Conservation (phyloP, 1,139 yeast genomes). For the Pichia inconspicua region DNA sequence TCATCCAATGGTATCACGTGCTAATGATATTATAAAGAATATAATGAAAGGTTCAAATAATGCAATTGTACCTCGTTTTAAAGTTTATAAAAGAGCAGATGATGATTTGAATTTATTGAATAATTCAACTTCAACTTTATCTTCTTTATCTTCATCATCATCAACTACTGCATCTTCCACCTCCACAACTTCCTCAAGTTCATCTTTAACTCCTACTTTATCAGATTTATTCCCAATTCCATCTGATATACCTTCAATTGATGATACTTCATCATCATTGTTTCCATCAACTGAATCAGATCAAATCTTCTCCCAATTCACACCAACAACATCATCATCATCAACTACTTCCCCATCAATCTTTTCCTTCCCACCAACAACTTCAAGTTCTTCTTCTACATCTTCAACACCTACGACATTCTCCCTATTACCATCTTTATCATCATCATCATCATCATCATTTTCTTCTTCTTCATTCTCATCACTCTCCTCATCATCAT, state of each 20-base stretch:
- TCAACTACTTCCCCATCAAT: slow-evolving; percentile 3
- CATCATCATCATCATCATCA: slow-evolving; percentile 1
- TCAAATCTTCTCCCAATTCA: neutral
- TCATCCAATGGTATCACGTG: slow-evolving; percentile 8
- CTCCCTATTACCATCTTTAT: neutral
- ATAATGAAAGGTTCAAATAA: slow-evolving; percentile 20
- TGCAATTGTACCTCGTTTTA: slow-evolving; percentile 24
- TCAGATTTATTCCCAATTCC: neutral
- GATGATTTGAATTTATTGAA: neutral
- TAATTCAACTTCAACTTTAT: neutral
- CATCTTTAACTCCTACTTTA: slow-evolving; percentile 1
- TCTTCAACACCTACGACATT: neutral
- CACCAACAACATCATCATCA: neutral
- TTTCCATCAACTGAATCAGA: neutral
- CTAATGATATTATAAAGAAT: slow-evolving; percentile 19
- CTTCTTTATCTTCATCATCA: neutral
- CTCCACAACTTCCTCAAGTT: neutral
- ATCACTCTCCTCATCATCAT: slow-evolving; percentile 2
- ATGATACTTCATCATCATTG: slow-evolving; percentile 5
- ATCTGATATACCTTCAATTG: neutral
- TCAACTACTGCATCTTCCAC: neutral
- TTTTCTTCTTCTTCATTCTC: neutral
- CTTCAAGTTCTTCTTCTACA: slow-evolving; percentile 1
- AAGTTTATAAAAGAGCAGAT: slow-evolving; percentile 18
- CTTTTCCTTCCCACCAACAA: neutral